These are phyloP conservation scores for Cyberlindnera mycetangii DNA, from an alignment of 805 yeast genomes.

Conservation along the genomic window DNA sequence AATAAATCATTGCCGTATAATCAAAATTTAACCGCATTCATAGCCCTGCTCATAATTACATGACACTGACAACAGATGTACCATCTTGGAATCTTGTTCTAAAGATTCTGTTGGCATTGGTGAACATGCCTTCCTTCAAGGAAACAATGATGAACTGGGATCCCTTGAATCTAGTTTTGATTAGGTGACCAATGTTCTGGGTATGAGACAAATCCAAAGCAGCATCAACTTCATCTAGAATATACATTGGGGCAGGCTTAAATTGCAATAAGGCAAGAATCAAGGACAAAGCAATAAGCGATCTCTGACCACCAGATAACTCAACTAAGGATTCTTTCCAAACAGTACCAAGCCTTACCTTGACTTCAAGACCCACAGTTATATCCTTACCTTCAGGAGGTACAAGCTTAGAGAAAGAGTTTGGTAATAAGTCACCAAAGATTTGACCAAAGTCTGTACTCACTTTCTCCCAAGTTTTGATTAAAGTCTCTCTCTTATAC, in stretches of 20 bases:
- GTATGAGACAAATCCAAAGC: conserved; percentile 97
- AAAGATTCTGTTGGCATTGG: conserved; percentile 93
- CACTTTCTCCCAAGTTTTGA: conserved; percentile 84
- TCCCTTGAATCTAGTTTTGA: conserved; percentile 91
- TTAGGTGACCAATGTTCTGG: conserved; percentile 94
- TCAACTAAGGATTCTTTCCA: conserved; percentile 97
- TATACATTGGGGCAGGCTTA: conserved; percentile 98
- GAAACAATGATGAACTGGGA: conserved; percentile 97
- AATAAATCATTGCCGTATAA: no score
- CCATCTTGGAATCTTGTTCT: conserved; percentile 96
- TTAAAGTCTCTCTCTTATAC: conserved; percentile 78
- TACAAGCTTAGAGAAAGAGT: conserved; percentile 84
- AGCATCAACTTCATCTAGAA: conserved; percentile 96
- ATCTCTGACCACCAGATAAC: conserved; percentile 95
- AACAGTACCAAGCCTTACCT: conserved; percentile 82
- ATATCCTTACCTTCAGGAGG: conserved; percentile 79
- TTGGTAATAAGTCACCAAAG: conserved; percentile 84
- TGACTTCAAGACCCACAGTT: conserved; percentile 86
- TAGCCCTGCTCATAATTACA: conserved; percentile 35
- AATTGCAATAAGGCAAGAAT: conserved; percentile 90
- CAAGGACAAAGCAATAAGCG: conserved; percentile 86
- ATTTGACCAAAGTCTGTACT: conserved; percentile 86
- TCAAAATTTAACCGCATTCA: no score
- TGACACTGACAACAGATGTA: conserved; percentile 82
- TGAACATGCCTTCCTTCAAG: conserved; percentile 96